Conservation (phyloP, 768 basidiomycete species). For the Boletus insuetus region DNA sequence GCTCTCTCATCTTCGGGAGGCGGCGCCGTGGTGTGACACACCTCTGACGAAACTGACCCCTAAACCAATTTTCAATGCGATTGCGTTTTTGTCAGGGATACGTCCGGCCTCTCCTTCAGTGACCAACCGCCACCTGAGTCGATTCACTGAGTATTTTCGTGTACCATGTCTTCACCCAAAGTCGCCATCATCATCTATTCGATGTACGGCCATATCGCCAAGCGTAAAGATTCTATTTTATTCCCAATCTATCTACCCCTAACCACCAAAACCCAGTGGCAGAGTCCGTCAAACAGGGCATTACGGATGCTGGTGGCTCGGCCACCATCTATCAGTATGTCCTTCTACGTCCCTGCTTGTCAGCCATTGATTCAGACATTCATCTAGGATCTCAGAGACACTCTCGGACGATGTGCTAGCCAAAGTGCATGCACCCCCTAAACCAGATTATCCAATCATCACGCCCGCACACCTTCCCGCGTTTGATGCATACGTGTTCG, state of each 20-base stretch:
- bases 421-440: slow-evolving; percentile 70
- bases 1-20: too few species aligned
- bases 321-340: slow-evolving; percentile 56
- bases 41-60: not conserved
- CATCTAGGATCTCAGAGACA: slow-evolving; percentile 72
- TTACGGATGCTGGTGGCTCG: slow-evolving; percentile 47
- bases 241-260: not conserved
- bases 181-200: slow-evolving; percentile 74
- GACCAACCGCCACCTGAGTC: too few species aligned
- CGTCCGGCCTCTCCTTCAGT: too few species aligned
- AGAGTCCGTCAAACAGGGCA: slow-evolving; percentile 45
- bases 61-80: too few species aligned
- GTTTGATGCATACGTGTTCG: slow-evolving; percentile 75
- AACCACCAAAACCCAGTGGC: slow-evolving; percentile 48
- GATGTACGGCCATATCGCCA: slow-evolving; percentile 71
- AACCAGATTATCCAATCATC: slow-evolving; percentile 70
- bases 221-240: slow-evolving; percentile 40
- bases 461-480: slow-evolving; percentile 48
- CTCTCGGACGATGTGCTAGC: slow-evolving; percentile 63
- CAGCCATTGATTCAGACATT: not conserved
- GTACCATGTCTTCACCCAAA: slow-evolving; percentile 46
- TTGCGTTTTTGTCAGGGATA: too few species aligned
- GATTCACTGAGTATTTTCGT: too few species aligned
- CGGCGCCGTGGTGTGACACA: not conserved
- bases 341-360: not conserved